Percentiles rank a stretch among this genome's conserved stretches.
phyloP scores from a whole-genome alignment of 805 yeast species.

The Starmera pachycereana region DNA sequence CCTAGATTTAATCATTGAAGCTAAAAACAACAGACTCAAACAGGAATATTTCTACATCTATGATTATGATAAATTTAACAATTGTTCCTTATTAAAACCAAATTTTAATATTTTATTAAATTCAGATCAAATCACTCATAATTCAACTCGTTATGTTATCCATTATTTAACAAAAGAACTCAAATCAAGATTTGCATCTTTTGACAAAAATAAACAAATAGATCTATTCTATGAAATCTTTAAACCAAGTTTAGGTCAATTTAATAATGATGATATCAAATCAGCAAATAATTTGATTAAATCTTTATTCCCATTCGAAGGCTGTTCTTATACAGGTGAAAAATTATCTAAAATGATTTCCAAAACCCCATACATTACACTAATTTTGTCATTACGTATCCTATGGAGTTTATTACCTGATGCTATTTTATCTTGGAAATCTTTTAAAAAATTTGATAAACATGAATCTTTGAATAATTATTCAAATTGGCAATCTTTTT shows the following conservation, averaged over 20 bases:
- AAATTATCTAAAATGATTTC: constrained; percentile 17
- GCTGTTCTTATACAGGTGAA: constrained; percentile 25
- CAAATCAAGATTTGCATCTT: constrained; percentile 15
- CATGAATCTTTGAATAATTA: constrained; percentile 14
- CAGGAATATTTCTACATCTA: constrained; percentile 23
- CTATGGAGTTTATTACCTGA: constrained; percentile 25
- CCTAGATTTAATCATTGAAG: constrained; percentile 18
- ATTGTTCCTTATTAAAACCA: constrained; percentile 15
- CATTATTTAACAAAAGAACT: constrained; percentile 23
- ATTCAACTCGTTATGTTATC: constrained; percentile 24
- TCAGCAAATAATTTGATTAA: constrained; percentile 19
- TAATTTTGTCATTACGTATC: constrained; percentile 21
- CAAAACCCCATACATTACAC: constrained; percentile 15
- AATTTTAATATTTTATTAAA: constrained; percentile 14
- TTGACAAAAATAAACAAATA: constrained; percentile 7
- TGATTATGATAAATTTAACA: constrained; percentile 20
- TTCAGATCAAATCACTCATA: constrained; percentile 17
- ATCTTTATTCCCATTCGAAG: constrained; percentile 25
- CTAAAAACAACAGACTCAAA: constrained; percentile 18
- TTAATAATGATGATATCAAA: constrained; percentile 20
- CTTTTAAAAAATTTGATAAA: constrained; percentile 18
- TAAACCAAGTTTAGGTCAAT: constrained; percentile 25
- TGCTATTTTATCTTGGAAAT: constrained; percentile 26
- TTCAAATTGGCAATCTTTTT: constrained; percentile 21
- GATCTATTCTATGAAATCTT: constrained; percentile 21